Base-by-base conservation (phyloP, 495 filamentous ascomycete species). In the Collariella sp. region DNA sequence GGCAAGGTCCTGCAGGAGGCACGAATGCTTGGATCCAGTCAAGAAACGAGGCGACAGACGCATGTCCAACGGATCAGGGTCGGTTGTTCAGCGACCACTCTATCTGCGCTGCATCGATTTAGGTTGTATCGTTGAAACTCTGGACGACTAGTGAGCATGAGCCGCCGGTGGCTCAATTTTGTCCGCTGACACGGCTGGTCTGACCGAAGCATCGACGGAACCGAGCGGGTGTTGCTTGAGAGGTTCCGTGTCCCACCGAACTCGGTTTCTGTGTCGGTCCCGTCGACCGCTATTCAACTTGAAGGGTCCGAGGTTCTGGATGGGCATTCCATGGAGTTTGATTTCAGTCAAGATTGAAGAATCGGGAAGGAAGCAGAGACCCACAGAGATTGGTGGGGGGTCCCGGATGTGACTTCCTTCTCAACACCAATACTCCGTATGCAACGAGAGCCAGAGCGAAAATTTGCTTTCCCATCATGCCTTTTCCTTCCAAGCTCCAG, bases 1-100 rank as follows among this genome's bases (percentile, higher is more conserved):
- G 40, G 50, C 46, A 54, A 5, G 46, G 50, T 41, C 45, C 44
- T 54, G 51, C 56, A 54, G 38, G 16, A 40, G 38, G 3, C 3
- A 33, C 38, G 50, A 40, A 54, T 56, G 56, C 39, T 45, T 39
- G 31, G 50, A 49, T 35, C 36, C 48, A 36, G 38, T 44, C 24
- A 51, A 39, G 44, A 44, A 36, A 40, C 46, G 31, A 41, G 40
- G 49, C 50, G 40, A 19, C 31, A 12, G 24, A 57, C 38, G 40
- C 33, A 48, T 52, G 48, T 18, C 55, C 46, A 56, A 31, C 45
- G 20, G 19, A 35, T 35, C 16, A 18, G 26, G 19, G 24, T 35
- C 16, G 26, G 29, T 29, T 18, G 7, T 4, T 31, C 26, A 31
- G 26, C 26, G 26, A 31, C 26, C 34, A 22, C 39, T 42, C 54